Percentiles rank a stretch among this genome's conserved stretches.
Conservation (phyloP, 1,284 basidiomycete genomes). For the Phylloporus sp. region DNA sequence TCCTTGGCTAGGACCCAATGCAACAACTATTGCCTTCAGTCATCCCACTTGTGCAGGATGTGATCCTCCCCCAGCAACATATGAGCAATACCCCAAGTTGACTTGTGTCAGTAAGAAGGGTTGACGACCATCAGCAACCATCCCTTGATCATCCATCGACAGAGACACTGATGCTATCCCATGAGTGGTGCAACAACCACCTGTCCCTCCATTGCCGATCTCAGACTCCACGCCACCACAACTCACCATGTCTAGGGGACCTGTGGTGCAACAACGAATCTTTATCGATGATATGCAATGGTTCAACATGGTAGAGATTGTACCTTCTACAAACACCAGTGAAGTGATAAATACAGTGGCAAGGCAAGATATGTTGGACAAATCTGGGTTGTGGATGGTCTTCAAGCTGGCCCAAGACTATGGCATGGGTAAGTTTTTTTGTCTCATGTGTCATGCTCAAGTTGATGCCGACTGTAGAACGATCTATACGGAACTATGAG, state of each 20-base stretch:
- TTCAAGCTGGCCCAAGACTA: constrained; percentile 83
- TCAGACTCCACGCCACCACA: constrained; percentile 32
- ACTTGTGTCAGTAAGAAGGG: constrained; percentile 34
- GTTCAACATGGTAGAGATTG: constrained; percentile 71
- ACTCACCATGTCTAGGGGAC: constrained; percentile 21
- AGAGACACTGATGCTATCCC: constrained; percentile 26
- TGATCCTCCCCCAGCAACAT: constrained; percentile 20
- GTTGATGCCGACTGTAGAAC: constrained; percentile 54
- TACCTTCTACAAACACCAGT: constrained; percentile 60
- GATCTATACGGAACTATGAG: constrained; percentile 86
- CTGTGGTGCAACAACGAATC: constrained; percentile 62
- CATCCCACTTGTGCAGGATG: constrained; percentile 23
- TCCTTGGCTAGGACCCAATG: constrained; percentile 39
- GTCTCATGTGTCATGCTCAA: neutral
- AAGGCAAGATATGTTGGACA: constrained; percentile 60
- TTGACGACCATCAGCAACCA: constrained; percentile 29
- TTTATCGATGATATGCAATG: constrained; percentile 77
- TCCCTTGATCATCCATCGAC: constrained; percentile 31
- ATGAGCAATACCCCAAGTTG: constrained; percentile 25
- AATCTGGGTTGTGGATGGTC: constrained; percentile 72
- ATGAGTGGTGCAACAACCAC: constrained; percentile 32
- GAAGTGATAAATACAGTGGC: constrained; percentile 69
- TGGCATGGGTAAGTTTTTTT: constrained; percentile 71
- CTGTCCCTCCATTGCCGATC: constrained; percentile 43
- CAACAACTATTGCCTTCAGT: constrained; percentile 21